Conservation (phyloP, 495 filamentous ascomycete species). For the Penicillium pulvis region DNA sequence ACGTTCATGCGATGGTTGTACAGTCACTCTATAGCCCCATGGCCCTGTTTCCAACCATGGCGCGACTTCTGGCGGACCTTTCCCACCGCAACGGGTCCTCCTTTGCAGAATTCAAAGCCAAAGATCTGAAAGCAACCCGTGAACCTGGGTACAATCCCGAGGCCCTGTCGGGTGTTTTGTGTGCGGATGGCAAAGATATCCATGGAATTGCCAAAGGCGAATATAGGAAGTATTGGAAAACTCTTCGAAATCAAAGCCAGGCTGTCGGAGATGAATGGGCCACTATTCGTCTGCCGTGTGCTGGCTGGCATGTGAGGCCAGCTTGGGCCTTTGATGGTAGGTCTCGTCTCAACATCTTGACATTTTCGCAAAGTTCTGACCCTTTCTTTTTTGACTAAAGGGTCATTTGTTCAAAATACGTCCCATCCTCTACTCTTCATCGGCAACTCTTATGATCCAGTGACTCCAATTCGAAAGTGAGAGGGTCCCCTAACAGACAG, state of each 20-base stretch:
- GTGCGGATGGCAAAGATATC: not conserved
- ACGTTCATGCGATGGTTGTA: not conserved
- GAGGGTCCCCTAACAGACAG: not conserved
- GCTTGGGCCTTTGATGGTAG: not conserved
- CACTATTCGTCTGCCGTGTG: not conserved
- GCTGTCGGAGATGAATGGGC: not conserved
- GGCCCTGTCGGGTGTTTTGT: not conserved
- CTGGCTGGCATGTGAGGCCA: not conserved
- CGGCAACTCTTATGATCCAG: not conserved
- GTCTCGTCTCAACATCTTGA: not conserved
- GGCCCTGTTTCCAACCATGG: not conserved
- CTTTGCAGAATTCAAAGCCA: not conserved
- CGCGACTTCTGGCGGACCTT: not conserved
- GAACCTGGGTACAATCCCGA: not conserved
- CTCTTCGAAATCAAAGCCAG: not conserved
- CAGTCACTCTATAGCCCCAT: not conserved
- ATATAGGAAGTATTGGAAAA: not conserved
- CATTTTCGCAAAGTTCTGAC: not conserved
- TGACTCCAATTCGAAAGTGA: constrained; percentile 1
- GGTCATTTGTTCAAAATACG: constrained; percentile 5
- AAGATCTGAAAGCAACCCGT: too few species aligned
- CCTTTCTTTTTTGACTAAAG: not conserved
- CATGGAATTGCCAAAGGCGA: not conserved
- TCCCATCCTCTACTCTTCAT: constrained; percentile 4
- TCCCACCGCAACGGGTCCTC: constrained; percentile 1